Conservation (phyloP, 139 green algal genomes). For the Astrephomene gubernaculifera region DNA sequence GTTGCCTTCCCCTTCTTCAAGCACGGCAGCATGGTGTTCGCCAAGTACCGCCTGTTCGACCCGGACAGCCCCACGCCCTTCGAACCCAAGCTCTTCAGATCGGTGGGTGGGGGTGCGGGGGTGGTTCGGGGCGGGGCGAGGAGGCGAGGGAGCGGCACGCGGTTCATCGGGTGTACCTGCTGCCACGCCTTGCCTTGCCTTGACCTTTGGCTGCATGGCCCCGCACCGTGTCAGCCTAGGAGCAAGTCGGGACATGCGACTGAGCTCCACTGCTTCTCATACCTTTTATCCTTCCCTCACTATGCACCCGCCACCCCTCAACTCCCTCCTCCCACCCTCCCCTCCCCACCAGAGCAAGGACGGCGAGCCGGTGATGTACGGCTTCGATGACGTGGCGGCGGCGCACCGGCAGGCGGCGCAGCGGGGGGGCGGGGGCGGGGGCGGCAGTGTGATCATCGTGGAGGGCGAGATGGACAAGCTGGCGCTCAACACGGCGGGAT, state of each 20-base stretch:
- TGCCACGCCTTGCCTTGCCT: too few species aligned
- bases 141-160: not conserved
- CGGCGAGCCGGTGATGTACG: slow-evolving; percentile 89
- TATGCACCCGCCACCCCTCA: not conserved
- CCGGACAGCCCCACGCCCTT: not conserved
- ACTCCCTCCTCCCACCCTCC: not conserved
- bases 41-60: slow-evolving; percentile 87
- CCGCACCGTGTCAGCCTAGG: too few species aligned
- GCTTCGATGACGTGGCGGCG: slow-evolving; percentile 77
- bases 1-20: slow-evolving; percentile 89
- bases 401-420: slow-evolving; percentile 17
- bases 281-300: too few species aligned
- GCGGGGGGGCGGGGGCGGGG: too few species aligned
- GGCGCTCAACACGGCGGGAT: slow-evolving; percentile 79
- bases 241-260: too few species aligned
- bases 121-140: not conserved
- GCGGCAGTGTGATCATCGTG: slow-evolving; percentile 68
- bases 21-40: slow-evolving; percentile 82
- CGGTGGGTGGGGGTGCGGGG: slow-evolving; percentile 54
- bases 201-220: too few species aligned
- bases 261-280: too few species aligned
- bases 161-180: too few species aligned
- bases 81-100: slow-evolving; percentile 79
- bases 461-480: slow-evolving; percentile 97
- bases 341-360: slow-evolving; percentile 51